Evolutionary conservation across 2,329 filamentous ascomycete genomes (phyloP), one percentile per base, ranked within the genome.

Genomic region (Arthroderma sp.): DNA sequence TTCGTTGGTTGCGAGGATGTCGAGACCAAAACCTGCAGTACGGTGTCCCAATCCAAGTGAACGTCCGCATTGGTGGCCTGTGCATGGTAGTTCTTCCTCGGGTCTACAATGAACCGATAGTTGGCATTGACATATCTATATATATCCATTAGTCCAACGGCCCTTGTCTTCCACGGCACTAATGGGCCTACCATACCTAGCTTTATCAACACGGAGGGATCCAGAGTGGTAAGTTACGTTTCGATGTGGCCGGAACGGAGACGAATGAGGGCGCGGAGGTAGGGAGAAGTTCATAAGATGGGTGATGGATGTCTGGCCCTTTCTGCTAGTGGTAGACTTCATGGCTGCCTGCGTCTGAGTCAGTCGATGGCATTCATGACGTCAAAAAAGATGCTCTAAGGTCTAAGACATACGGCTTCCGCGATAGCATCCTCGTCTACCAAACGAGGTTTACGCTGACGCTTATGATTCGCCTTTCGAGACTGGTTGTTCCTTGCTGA

Each of bases 231-330:
- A 95, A 1, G 85, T 86, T 47, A 85, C 83, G 70, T 88, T 86
- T 56, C 87, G 80, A 65, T 81, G 79, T 37, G 82, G 78, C 60
- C 81, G 75, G 60, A 78, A 74, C 54, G 76, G 71, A 63, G 77
- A 74, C 58, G 76, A 70, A 54, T 77, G 81, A 21, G 86, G 85
- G 52, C 88, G 82, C 43, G 87, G 84, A 21, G 91, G 87, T 19
- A 89, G 77, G 47, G 87, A 84, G 72, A 96, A 95, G 75, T 91
- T 91, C 79, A 98, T 87, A 58, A 98, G 76, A 72, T 98, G 93
- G 41, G 93, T 97, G 69, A 98, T 98, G 66, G 88, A 95, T 56
- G 90, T 96, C 73, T 96, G 91, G 56, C 93, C 93, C 66, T 93
- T 88, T 59, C 93, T 85, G 65, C 83, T 83, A 64, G 75, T 83